Evolutionary conservation across 2,329 filamentous ascomycete species (phyloP), one percentile per base, ranked within the genome.

Genomic region (Pyrenophora tritici-repentis): DNA sequence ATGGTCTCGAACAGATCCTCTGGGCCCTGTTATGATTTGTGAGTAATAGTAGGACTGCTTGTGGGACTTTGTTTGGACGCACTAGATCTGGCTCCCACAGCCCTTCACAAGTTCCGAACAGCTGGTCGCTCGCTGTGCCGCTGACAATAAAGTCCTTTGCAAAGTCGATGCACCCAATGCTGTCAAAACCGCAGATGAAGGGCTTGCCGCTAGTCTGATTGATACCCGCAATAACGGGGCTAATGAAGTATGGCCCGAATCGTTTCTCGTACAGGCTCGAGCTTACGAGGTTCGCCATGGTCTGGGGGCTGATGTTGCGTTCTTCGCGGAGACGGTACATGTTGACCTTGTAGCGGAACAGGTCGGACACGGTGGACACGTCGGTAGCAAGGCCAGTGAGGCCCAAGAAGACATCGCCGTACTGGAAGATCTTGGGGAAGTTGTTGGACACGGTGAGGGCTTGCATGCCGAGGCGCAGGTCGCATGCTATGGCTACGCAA

Each of bases 281-380:
- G 55, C 85, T 90, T 70, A 99, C 92, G 63, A 99, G 86, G 81
- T 99, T 97, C 76, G 94, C 92, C 79, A 99, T 91, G 52, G 94
- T 99, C 75, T 89, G 85, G 38, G 94, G 94, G 48, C 90, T 88
- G 77, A 99, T 97, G 81, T 91, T 84, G 73, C 94, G 91, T 83
- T 99, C 94, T 83, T 99, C 94, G 71, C 94, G 90, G 71, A 99
- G 86, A 62, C 94, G 90, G 85, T 99, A 99, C 90, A 99, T 95
- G 85, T 99, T 99, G 76, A 96, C 91, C 84, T 99, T 99, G 86
- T 96, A 97, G 73, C 94, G 91, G 85, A 99, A 96, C 64, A 97
- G 88, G 79, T 99, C 93, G 68, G 88, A 89, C 65, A 99, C 93
- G 65, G 93, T 97, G 61, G 85, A 85, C 61, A 99, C 91, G 75